Evolutionary conservation across 805 yeast species (phyloP).

Genomic region (Metschnikowia koreensis): DNA sequence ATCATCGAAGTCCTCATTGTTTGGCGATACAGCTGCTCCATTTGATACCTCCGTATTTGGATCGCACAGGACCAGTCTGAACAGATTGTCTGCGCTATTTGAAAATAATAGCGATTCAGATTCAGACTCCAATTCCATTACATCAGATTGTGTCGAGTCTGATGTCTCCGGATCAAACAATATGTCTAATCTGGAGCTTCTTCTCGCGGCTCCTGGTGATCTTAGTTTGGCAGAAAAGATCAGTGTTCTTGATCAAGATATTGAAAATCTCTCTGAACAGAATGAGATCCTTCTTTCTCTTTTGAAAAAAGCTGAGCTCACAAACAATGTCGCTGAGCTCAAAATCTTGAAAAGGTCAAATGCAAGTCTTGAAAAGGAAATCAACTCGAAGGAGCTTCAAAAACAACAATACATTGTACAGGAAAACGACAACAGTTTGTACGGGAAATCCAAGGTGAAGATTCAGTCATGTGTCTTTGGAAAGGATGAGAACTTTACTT

Average conservation of each 20-base stretch:
- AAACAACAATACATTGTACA: conserved; percentile 80
- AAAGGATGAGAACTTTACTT: conserved; percentile 45
- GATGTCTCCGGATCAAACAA: conserved; percentile 7
- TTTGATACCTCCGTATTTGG: conserved; percentile 2
- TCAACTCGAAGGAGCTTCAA: conserved; percentile 69
- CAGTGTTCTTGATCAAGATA: conserved; percentile 51
- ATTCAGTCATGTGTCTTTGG: conserved; percentile 57
- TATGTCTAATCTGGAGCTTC: conserved; percentile 32
- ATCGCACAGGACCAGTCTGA: conserved; percentile 4
- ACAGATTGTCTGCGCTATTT: conserved; percentile 31
- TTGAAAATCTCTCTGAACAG: conserved; percentile 60
- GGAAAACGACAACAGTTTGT: conserved; percentile 76
- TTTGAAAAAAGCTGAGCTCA: conserved; percentile 77
- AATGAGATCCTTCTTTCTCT: conserved; percentile 63
- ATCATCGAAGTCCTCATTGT: conserved; percentile 8
- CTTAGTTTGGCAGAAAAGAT: conserved; percentile 67
- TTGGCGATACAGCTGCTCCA: conserved; percentile 7
- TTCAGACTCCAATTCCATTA: conserved; percentile 32
- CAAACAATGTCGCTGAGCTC: conserved; percentile 70
- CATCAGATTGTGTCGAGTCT: conserved; percentile 20
- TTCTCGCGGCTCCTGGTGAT: conserved; percentile 67
- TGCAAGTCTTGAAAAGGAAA: conserved; percentile 63
- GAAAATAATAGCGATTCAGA: conserved; percentile 36
- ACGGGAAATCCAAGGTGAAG: conserved; percentile 56
- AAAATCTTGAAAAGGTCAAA: conserved; percentile 68